phyloP scores from a whole-genome alignment of 306 rosid species.

The Quercus agrifolia region DNA sequence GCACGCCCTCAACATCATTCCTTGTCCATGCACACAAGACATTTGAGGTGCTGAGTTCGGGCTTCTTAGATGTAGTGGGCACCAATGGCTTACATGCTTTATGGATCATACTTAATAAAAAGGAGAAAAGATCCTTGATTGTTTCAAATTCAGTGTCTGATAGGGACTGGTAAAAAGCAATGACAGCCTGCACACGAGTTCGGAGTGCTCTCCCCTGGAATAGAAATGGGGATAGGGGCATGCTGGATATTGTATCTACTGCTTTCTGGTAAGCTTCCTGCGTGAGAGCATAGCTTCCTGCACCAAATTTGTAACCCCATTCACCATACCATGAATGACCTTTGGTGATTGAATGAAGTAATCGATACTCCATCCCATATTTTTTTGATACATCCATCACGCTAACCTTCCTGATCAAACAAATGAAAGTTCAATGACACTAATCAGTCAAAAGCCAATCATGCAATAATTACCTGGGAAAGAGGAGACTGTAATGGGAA shows the following conservation, averaged over 20 bases:
- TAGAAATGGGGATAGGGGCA: slow-evolving; percentile 38
- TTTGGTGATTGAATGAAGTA: slow-evolving; percentile 53
- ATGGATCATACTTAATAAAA: slow-evolving; percentile 29
- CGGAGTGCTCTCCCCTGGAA: slow-evolving; percentile 41
- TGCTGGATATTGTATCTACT: slow-evolving; percentile 36
- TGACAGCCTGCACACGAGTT: slow-evolving; percentile 42
- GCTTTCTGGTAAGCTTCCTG: slow-evolving; percentile 49
- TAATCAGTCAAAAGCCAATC: not conserved
- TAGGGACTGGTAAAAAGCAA: slow-evolving; percentile 57
- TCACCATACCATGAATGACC: slow-evolving; percentile 68
- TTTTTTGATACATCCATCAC: slow-evolving; percentile 80
- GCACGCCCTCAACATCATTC: slow-evolving; percentile 53
- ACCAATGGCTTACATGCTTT: slow-evolving; percentile 18
- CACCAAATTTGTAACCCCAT: slow-evolving; percentile 73
- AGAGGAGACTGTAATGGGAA: not conserved
- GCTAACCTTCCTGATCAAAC: slow-evolving; percentile 53
- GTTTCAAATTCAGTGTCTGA: slow-evolving; percentile 40
- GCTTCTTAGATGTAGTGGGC: slow-evolving; percentile 1
- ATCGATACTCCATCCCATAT: slow-evolving; percentile 55
- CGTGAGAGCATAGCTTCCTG: slow-evolving; percentile 71
- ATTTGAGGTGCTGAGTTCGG: slow-evolving; percentile 18
- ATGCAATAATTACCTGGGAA: not conserved
- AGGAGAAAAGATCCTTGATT: slow-evolving; percentile 59
- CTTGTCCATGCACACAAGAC: slow-evolving; percentile 46
- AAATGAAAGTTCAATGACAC: not conserved